Evolutionary conservation across 2,329 filamentous ascomycete genomes (phyloP).

Genomic region (Xylaria sp.): DNA sequence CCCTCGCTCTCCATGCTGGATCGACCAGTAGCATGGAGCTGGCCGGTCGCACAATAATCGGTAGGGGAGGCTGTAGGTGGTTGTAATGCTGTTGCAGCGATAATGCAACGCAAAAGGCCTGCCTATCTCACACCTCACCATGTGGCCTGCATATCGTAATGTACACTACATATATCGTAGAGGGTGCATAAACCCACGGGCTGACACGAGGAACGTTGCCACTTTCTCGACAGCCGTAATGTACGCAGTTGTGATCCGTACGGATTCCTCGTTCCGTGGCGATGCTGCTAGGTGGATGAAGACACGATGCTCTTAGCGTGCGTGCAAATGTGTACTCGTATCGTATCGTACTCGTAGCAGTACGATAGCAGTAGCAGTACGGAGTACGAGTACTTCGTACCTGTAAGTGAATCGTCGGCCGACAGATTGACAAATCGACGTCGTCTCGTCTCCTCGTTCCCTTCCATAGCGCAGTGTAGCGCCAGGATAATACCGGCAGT

Average conservation of each 20-base stretch:
- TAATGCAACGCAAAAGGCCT: constrained; percentile 14
- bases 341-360: no score
- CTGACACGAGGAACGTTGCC: constrained; percentile 18
- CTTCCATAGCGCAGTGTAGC: no score
- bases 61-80: not conserved
- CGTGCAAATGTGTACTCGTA: not conserved
- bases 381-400: no score
- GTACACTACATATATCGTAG: constrained; percentile 3
- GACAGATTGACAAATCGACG: not conserved
- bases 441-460: not conserved
- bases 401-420: no score
- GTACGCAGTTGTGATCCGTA: not conserved
- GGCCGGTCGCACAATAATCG: not conserved
- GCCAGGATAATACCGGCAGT: not conserved
- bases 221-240: constrained; percentile 4
- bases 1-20: not conserved
- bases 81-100: constrained; percentile 8
- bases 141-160: constrained; percentile 19
- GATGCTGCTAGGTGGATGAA: no score
- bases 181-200: constrained; percentile 17
- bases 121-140: constrained; percentile 18
- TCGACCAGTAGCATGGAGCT: not conserved
- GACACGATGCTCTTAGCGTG: not conserved
- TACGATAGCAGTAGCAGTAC: no score
- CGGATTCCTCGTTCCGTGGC: no score